Evolutionary conservation across 495 filamentous ascomycete genomes (phyloP).

Genomic region (Neurospora sp.): DNA sequence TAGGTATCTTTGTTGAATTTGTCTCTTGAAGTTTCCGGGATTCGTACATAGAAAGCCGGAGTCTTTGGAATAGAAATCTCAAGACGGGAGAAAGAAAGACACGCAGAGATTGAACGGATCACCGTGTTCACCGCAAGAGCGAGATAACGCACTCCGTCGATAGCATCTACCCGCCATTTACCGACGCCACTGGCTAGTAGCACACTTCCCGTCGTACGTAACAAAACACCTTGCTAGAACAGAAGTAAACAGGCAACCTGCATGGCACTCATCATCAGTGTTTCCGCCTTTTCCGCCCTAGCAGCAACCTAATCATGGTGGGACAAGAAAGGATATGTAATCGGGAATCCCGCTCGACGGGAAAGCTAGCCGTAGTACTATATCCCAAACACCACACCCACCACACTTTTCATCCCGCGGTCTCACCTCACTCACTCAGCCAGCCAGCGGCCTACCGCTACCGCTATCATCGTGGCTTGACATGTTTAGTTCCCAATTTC

Average conservation of each 20-base stretch:
- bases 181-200: not conserved
- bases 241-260: not conserved
- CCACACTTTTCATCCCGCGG: not conserved
- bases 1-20: not conserved
- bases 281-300: not conserved
- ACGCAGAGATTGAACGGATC: not conserved
- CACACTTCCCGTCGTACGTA: not conserved
- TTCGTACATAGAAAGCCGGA: not conserved
- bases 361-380: not conserved
- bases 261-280: not conserved
- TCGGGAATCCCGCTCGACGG: not conserved
- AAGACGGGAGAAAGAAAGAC: not conserved
- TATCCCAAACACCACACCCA: not conserved
- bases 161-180: not conserved
- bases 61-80: not conserved
- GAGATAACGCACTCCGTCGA: not conserved
- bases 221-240: not conserved
- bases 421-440: not conserved
- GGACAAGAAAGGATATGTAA: not conserved
- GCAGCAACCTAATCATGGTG: not conserved
- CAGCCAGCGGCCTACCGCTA: not conserved
- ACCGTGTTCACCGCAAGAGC: not conserved
- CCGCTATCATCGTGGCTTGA: conserved; percentile 7
- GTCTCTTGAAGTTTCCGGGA: not conserved
- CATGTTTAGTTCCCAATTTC: conserved; percentile 51